Conservation (phyloP, 306 rosid species). For the Gastrolobium villosum region DNA sequence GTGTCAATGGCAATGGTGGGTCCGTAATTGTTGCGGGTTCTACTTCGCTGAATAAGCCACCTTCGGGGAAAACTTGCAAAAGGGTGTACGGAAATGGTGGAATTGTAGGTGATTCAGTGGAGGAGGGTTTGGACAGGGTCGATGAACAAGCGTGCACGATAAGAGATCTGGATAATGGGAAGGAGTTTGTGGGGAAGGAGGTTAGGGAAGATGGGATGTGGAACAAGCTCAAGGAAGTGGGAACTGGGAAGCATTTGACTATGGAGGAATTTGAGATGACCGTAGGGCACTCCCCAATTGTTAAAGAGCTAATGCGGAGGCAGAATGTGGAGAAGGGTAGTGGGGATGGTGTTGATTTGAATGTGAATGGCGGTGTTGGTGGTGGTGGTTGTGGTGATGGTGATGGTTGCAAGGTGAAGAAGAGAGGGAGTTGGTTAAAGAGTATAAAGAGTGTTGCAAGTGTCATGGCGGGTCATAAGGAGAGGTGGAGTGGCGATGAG, state of each 20-base stretch:
- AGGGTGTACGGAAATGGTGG: constrained; percentile 51
- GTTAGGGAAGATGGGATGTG: constrained; percentile 77
- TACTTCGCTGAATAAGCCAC: background rate
- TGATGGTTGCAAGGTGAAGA: constrained; percentile 62
- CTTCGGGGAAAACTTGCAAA: constrained; percentile 50
- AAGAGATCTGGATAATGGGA: constrained; percentile 83
- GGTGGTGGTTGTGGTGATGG: constrained; percentile 37
- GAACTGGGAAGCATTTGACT: constrained; percentile 87
- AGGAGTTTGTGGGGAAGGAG: constrained; percentile 87
- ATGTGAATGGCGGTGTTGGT: constrained; percentile 56
- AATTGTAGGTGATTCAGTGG: constrained; percentile 47
- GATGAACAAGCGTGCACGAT: constrained; percentile 69
- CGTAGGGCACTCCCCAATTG: constrained; percentile 92
- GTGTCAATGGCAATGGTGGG: constrained; percentile 42
- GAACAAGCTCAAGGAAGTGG: constrained; percentile 85
- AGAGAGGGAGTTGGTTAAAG: constrained; percentile 81
- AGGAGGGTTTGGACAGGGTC: constrained; percentile 49
- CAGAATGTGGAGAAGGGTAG: constrained; percentile 80
- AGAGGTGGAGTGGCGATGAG: constrained; percentile 79
- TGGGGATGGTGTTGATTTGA: constrained; percentile 52
- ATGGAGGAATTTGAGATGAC: constrained; percentile 92
- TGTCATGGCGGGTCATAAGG: constrained; percentile 70
- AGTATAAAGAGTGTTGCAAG: constrained; percentile 74
- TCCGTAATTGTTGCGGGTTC: background rate
- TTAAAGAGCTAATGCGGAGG: constrained; percentile 85